phyloP scores from a whole-genome alignment of 2,329 filamentous ascomycete species.

The Polytolypa hystricis region DNA sequence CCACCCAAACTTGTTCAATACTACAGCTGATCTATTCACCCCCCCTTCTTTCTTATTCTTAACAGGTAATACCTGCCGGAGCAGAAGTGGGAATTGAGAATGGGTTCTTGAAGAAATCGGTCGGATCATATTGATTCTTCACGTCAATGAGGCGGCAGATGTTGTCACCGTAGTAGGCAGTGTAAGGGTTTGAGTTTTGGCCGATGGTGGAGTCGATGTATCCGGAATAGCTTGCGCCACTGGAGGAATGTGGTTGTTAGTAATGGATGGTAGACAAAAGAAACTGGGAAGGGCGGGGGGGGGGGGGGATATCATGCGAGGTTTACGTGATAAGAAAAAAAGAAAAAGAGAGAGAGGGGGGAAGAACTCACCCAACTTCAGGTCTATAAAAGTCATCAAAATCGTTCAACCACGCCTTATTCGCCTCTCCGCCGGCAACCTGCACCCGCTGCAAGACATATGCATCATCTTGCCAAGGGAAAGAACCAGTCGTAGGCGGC shows the following conservation, averaged over 20 bases:
- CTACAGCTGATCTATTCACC: conserved; percentile 5
- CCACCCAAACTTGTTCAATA: conserved; percentile 2
- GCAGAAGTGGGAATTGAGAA: conserved; percentile 1
- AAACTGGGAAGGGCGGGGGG: too few relatives aligned
- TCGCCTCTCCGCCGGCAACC: conserved; percentile 3
- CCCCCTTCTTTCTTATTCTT: conserved; percentile 4
- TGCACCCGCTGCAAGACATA: conserved; percentile 8
- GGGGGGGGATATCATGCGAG: too few relatives aligned
- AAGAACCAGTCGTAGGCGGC: conserved; percentile 6
- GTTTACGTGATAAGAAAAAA: too few relatives aligned
- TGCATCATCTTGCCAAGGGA: conserved; percentile 11
- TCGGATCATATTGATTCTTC: too few relatives aligned
- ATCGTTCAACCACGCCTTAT: conserved; percentile 10
- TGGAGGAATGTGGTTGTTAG: background rate
- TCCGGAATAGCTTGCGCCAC: conserved; percentile 8
- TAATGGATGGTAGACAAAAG: too few relatives aligned
- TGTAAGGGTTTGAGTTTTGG: conserved; percentile 7
- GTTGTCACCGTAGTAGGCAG: conserved; percentile 9
- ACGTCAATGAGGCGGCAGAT: too few relatives aligned
- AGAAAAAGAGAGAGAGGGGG: too few relatives aligned
- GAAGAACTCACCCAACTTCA: conserved; percentile 9
- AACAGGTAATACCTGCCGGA: conserved; percentile 1
- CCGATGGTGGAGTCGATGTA: conserved; percentile 10
- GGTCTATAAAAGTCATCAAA: conserved; percentile 11
- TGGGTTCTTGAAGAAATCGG: too few relatives aligned